Base-by-base conservation (phyloP, 106 monocot genomes). In the Platanthera zijinensis region DNA sequence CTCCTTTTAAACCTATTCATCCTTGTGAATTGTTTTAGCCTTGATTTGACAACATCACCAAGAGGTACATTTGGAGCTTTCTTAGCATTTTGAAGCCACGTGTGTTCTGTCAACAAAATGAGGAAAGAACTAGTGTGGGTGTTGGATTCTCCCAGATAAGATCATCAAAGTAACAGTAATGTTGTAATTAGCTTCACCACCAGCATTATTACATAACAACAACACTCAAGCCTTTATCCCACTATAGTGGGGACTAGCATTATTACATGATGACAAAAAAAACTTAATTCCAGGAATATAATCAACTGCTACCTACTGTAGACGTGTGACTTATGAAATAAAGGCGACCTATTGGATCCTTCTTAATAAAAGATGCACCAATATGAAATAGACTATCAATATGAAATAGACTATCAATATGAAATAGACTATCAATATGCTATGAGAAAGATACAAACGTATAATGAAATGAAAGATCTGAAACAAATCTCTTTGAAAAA, bases 1-100 rank as follows among this genome's bases (percentile, higher is more conserved):
- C 86, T 97, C 57, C 97, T 94, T 84, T 97, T 97, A 78, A 97
- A 97, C 72, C 93, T 86, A 74, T 94, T 97, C 97, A 97, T 97
- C 83, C 86, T 86, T 68, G 94, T 94, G 76, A 97, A 97, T 71
- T 97, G 97, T 75, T 97, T 97, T 57, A 97, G 91, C 73, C 97
- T 87, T 77, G 94, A 94, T 80, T 97, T 94, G 52, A 97, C 97
- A 74, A 92, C 91, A 87, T 94, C 97, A 73, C 97, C 97, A 82
- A 97, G 93, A 77, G 94, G 94, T 76, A 94, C 88, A 86, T 94
- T 91, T 46, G 97, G 88, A 78, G 97, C 97, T 76, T 94, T 97
- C 80, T 94, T 97, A 39, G 94, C 93, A 94, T 97, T 97, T 84
- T 91, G 94, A 74, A 97, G 89, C 97, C 97, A 97, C 39, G 87